Evolutionary conservation across 768 basidiomycete species (phyloP), one percentile per base, ranked within the genome.

Genomic region (Lyophyllum decastes): DNA sequence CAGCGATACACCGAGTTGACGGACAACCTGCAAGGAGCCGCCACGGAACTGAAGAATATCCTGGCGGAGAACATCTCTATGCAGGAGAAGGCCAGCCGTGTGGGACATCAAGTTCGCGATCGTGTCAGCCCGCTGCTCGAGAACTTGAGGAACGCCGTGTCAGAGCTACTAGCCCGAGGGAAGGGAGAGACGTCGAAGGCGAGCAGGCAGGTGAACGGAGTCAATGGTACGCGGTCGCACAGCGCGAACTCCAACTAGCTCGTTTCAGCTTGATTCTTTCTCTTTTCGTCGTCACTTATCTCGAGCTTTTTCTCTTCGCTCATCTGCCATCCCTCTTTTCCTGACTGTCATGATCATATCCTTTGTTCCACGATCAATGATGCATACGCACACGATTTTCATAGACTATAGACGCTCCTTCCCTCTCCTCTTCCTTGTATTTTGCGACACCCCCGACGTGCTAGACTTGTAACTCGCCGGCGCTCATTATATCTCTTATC

Each of bases 121-220:
- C 81, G 82, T 33, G 82, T 90, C 22, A 74, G 75, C 25, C 90
- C 89, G 19, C 67, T 89, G 51, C 76, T 91, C 14, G 85, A 87
- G 34, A 73, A 72, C 14, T 64, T 84, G 24, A 72, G 73, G 55
- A 78, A 78, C 56, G 71, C 74, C 16, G 69, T 82, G 17, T 64
- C 73, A 5, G 76, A 78, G 10, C 65, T 77, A n/a, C 61, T 80
- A 14, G 68, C 70, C 12, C 63, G 68, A 11, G 69, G 68, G 24
- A 68, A 63, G 49, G 59, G 53, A 19, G 58, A 48, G 25, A 58
- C 60, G 14, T 52, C 59, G 1, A 40, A 47, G 14, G 6, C 35
- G 35, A 38, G 16, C 35, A 38, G 6, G 35, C 35, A 38, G 35
- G 8, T 38, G 35, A 38, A 38, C 35, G 35, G 35, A 17, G 35